These are phyloP conservation scores for Lumnitzera littorea DNA, from an alignment of 345 rosid species.

Conservation along the genomic window DNA sequence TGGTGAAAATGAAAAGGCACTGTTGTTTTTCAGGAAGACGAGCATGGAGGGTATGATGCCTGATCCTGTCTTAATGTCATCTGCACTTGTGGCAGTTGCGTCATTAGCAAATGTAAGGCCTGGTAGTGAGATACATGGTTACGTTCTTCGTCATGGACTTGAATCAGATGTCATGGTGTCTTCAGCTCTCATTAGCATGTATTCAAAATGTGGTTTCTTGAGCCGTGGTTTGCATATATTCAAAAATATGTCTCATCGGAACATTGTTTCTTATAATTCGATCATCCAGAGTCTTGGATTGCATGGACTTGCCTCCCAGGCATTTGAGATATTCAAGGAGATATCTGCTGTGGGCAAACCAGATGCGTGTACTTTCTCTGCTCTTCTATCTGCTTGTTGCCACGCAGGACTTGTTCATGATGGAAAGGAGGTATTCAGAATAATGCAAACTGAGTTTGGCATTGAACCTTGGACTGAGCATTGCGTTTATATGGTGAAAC, in stretches of 20 bases:
- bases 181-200: conserved; percentile 75
- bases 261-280: conserved; percentile 57
- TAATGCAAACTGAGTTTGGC: conserved; percentile 61
- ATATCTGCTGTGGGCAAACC: conserved; percentile 44
- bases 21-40: conserved; percentile 39
- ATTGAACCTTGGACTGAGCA: conserved; percentile 58
- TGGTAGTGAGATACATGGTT: conserved; percentile 59
- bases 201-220: conserved; percentile 67
- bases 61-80: conserved; percentile 52
- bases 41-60: conserved; percentile 36
- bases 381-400: conserved; percentile 75
- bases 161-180: conserved; percentile 49
- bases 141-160: conserved; percentile 47
- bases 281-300: conserved; percentile 64
- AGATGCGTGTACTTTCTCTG: conserved; percentile 63
- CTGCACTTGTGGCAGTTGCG: conserved; percentile 53
- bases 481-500: conserved; percentile 67
- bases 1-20: conserved; percentile 44
- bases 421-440: conserved; percentile 49
- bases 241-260: conserved; percentile 30
- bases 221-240: conserved; percentile 42
- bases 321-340: conserved; percentile 54
- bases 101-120: conserved; percentile 36
- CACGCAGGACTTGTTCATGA: conserved; percentile 60
- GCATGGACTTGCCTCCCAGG: conserved; percentile 54